phyloP scores from a whole-genome alignment of 2,329 filamentous ascomycete species.

The Penicillium sp. region DNA sequence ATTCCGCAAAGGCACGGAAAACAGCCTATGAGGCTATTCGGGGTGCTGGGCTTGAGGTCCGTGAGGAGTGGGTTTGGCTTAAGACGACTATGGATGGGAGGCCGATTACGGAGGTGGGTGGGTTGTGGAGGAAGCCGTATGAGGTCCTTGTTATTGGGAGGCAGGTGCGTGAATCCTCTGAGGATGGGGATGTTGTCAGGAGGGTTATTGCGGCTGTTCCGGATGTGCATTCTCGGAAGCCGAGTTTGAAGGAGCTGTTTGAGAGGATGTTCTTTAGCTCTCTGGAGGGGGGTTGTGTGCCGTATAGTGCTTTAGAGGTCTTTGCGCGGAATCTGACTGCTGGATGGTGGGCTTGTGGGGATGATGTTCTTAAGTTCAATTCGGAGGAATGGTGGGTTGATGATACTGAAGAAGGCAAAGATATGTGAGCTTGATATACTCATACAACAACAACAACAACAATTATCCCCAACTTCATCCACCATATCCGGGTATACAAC shows the following conservation, averaged over 20 bases:
- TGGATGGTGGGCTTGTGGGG: slow-evolving; percentile 55
- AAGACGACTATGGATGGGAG: slow-evolving; percentile 50
- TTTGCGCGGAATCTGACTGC: slow-evolving; percentile 53
- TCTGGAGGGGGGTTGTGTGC: too few relatives aligned
- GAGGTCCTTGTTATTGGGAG: slow-evolving; percentile 48
- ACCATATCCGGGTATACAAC: too few relatives aligned
- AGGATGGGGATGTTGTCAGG: slow-evolving; percentile 27
- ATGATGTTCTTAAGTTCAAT: slow-evolving; percentile 56
- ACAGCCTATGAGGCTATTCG: slow-evolving; percentile 39
- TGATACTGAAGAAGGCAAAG: too few relatives aligned
- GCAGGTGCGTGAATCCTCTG: too few relatives aligned
- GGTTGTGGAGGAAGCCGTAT: slow-evolving; percentile 53
- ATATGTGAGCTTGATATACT: too few relatives aligned
- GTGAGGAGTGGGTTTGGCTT: slow-evolving; percentile 58
- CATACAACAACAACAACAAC: too few relatives aligned
- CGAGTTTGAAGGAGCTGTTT: slow-evolving; percentile 50
- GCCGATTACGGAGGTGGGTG: slow-evolving; percentile 45
- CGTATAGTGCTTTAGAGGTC: too few relatives aligned
- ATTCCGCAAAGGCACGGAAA: slow-evolving; percentile 44
- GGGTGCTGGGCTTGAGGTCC: slow-evolving; percentile 41
- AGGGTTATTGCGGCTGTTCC: slow-evolving; percentile 52
- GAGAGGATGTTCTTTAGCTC: slow-evolving; percentile 43
- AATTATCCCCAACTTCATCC: too few relatives aligned
- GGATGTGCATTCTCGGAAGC: slow-evolving; percentile 57
- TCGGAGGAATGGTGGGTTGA: slow-evolving; percentile 44